A percentile compares a stretch with the other conserved stretches of the same genome.
Conservation (phyloP, 179 eudicot genomes). For the Silene noctiflora region DNA sequence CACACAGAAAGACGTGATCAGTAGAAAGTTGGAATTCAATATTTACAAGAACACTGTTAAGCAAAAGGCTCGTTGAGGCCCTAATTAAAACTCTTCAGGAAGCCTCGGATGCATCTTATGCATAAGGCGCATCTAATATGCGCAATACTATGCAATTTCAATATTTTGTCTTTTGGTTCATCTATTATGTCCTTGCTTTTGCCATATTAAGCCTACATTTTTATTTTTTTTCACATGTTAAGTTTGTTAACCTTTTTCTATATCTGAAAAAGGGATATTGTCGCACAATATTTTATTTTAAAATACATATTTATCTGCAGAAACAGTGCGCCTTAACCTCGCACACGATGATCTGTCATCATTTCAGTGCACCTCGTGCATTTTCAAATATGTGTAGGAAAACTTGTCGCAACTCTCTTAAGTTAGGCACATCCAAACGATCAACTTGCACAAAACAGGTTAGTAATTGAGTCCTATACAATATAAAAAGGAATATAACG, state of each 20-base stretch:
- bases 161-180: too few species aligned
- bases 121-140: too few species aligned
- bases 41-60: neutral
- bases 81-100: neutral
- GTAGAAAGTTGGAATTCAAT: conserved; percentile 1
- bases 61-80: neutral
- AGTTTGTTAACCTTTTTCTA: too few species aligned
- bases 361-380: neutral
- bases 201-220: too few species aligned
- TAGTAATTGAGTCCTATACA: too few species aligned
- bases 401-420: neutral
- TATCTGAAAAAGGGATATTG: too few species aligned
- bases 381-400: neutral
- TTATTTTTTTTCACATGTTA: too few species aligned
- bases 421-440: neutral
- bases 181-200: too few species aligned
- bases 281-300: too few species aligned
- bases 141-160: too few species aligned
- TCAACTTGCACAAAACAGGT: too few species aligned
- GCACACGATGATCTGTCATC: neutral
- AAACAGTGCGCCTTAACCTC: neutral
- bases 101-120: too few species aligned
- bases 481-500: neutral
- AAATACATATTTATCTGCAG: neutral
- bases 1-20: conserved; percentile 14